A percentile compares a stretch with the other conserved stretches of the same genome.
phyloP scores from a whole-genome alignment of 495 filamentous ascomycete species.

The Podospora anserina region DNA sequence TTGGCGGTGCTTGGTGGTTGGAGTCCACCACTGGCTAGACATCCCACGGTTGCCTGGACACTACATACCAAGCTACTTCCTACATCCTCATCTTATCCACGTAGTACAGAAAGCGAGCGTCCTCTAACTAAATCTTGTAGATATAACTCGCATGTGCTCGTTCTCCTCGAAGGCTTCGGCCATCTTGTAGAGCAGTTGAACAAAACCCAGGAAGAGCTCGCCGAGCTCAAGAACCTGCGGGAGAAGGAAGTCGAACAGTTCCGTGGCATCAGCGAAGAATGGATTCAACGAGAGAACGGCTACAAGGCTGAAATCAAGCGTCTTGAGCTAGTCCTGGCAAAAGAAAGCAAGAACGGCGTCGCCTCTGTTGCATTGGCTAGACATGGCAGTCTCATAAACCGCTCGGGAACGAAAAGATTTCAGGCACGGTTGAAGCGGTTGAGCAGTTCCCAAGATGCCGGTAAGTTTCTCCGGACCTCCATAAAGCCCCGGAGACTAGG shows the following conservation, averaged over 20 bases:
- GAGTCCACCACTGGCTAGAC: too few relatives aligned
- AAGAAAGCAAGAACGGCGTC: slow-evolving; percentile 45
- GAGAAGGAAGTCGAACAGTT: slow-evolving; percentile 42
- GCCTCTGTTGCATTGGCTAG: slow-evolving; percentile 46
- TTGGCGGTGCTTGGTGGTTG: too few relatives aligned
- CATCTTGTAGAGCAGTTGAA: slow-evolving; percentile 22
- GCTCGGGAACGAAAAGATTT: slow-evolving; percentile 33
- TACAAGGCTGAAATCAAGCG: slow-evolving; percentile 50
- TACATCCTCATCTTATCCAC: too few relatives aligned
- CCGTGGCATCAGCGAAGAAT: slow-evolving; percentile 38
- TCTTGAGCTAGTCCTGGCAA: slow-evolving; percentile 47
- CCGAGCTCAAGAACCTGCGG: slow-evolving; percentile 32
- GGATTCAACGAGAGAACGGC: slow-evolving; percentile 37
- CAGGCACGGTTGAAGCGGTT: slow-evolving; percentile 33
- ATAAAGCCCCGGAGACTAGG: neutral
- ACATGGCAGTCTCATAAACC: slow-evolving; percentile 42
- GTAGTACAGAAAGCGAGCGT: too few relatives aligned
- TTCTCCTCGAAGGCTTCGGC: slow-evolving; percentile 41
- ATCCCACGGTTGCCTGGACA: too few relatives aligned
- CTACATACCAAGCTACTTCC: too few relatives aligned
- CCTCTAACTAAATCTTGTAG: slow-evolving; percentile 9
- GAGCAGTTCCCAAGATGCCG: slow-evolving; percentile 20
- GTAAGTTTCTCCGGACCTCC: slow-evolving; percentile 10
- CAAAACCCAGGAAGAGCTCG: slow-evolving; percentile 21
- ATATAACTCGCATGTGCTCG: slow-evolving; percentile 42